phyloP scores from a whole-genome alignment of 2,329 filamentous ascomycete genomes.

The Lecanicillium sp. region DNA sequence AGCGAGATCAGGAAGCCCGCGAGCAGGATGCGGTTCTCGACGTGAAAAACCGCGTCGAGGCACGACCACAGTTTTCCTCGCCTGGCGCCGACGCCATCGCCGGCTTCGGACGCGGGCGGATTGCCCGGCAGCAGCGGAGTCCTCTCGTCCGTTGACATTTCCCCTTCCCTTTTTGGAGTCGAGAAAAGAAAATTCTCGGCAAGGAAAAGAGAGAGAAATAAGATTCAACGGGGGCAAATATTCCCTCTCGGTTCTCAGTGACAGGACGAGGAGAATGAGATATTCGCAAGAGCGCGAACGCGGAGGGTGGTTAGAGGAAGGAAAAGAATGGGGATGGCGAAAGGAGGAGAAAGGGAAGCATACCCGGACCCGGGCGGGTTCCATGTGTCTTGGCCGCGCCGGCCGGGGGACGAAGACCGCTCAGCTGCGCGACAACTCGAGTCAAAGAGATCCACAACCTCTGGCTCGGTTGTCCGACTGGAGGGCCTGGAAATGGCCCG shows the following conservation, averaged over 20 bases:
- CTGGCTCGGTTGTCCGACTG: background rate
- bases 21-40: constrained; percentile 45
- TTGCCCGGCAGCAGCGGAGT: constrained; percentile 7
- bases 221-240: too few relatives aligned
- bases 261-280: too few relatives aligned
- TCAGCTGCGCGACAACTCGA: background rate
- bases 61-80: constrained; percentile 13
- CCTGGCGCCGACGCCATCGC: background rate
- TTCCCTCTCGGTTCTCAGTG: too few relatives aligned
- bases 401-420: background rate
- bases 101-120: background rate
- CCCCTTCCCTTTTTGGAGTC: background rate
- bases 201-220: too few relatives aligned
- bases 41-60: constrained; percentile 19
- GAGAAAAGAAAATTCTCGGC: background rate
- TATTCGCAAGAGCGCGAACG: too few relatives aligned
- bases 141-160: constrained; percentile 8
- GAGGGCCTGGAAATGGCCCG: background rate
- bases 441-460: background rate
- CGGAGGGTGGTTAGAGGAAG: background rate
- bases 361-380: background rate
- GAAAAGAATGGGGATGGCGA: background rate
- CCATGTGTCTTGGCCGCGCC: background rate
- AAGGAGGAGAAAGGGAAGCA: background rate
- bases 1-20: constrained; percentile 55